These are phyloP conservation scores for Aphanomyces cochlioides DNA, from an alignment of 352 stramenopile species.

Conservation along the genomic window DNA sequence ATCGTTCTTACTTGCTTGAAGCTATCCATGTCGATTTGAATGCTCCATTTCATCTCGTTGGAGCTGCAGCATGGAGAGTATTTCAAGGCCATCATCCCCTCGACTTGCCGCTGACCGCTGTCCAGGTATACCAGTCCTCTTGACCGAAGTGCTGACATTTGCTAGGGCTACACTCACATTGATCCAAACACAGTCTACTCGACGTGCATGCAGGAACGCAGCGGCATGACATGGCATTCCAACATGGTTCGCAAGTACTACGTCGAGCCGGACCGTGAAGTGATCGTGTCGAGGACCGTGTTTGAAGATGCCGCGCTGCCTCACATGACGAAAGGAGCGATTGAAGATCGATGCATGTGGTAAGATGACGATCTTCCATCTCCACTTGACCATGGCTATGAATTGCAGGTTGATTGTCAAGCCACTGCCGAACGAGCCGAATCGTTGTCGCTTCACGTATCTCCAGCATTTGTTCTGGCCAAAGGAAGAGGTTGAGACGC, in stretches of 20 bases:
- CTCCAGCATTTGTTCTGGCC: too few relatives aligned
- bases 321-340: not conserved
- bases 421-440: too few relatives aligned
- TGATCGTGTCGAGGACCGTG: not conserved
- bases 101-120: too few relatives aligned
- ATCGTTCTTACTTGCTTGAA: too few relatives aligned
- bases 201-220: not conserved
- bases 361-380: not conserved
- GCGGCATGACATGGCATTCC: not conserved
- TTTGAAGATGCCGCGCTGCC: not conserved
- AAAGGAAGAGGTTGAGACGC: too few relatives aligned
- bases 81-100: not conserved
- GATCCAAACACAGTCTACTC: constrained; percentile 1
- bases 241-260: constrained; percentile 7
- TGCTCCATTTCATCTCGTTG: constrained; percentile 1
- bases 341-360: not conserved
- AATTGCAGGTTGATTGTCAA: too few relatives aligned
- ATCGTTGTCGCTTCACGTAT: too few relatives aligned
- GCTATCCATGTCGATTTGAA: not conserved
- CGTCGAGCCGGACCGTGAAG: not conserved
- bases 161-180: not conserved
- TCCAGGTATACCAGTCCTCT: too few relatives aligned
- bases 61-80: not conserved
- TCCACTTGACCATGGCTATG: too few relatives aligned
- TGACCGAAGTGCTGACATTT: not conserved